Conservation (phyloP, 331 rosid species). For the Malus hybrid region DNA sequence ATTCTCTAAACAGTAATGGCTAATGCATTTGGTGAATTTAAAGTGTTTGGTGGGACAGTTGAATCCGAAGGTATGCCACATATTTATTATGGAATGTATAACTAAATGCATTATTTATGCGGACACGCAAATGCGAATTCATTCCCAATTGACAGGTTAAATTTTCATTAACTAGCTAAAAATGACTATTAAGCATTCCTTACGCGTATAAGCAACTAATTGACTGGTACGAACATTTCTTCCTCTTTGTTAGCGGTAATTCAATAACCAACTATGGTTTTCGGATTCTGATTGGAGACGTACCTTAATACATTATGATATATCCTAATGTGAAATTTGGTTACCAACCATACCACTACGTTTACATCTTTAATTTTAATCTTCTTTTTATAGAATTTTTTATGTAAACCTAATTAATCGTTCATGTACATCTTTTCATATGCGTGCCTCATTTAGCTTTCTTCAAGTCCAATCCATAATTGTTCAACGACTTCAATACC, state of each 20-base stretch:
- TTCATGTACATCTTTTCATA: background rate
- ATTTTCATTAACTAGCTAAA: background rate
- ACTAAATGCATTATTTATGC: background rate
- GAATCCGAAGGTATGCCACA: no score
- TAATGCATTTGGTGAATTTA: background rate
- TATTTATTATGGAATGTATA: no score
- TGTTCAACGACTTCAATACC: conserved; percentile 6
- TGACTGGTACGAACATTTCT: no score
- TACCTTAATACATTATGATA: background rate
- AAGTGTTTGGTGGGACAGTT: background rate
- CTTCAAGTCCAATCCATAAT: background rate
- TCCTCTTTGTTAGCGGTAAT: no score
- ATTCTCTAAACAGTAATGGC: background rate
- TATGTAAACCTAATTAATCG: background rate
- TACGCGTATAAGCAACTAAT: background rate
- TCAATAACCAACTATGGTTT: background rate
- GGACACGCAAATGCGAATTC: background rate
- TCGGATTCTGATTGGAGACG: no score
- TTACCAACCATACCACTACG: background rate
- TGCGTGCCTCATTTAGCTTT: background rate
- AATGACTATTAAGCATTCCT: background rate
- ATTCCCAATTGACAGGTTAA: background rate
- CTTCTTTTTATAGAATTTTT: background rate
- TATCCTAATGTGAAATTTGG: background rate
- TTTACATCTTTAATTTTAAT: background rate